Evolutionary conservation across 345 rosid genomes (phyloP), one percentile per base, ranked within the genome.

Genomic region (Gossypium anomalum): DNA sequence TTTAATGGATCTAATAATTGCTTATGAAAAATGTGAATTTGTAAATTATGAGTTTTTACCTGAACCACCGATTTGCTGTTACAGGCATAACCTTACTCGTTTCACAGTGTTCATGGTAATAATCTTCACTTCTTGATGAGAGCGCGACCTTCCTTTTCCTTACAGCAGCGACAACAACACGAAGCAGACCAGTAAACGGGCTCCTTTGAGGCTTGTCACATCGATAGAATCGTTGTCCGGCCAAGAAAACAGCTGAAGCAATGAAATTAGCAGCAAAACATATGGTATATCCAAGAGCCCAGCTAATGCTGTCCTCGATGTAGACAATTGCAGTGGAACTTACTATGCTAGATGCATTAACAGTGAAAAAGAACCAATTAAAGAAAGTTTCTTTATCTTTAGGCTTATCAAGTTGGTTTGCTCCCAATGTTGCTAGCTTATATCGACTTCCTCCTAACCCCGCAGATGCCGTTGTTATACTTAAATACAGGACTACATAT

Each of bases 371-470:
- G 49, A 55, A 82, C 82, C 82, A 78, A 56, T 73, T 82, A 72
- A 82, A 78, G 84, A 82, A 78, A 45, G 22, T 65, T 15, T 15
- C 73, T 47, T 71, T 71, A 14, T 76, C 75, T 71, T 73, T 20
- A n/a, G 77, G 58, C 2, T 60, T 80, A 9, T 76, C 68, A 6
- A 76, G 66, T 27, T 80, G 82, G 41, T 80, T 67, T 59, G 79
- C 82, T 67, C 82, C 82, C 74, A 80, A 41, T 29, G 82, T 65
- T 45, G 79, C 82, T 11, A 76, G 43, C 3, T 80, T 74, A 25
- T 69, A 81, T 20, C 78, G 60, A 0, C 73, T 77, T 23, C 78
- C 80, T 10, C 80, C 83, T 2, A 61, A 2, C n/a, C 80, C 83
- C 1, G 76, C 52, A 0, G 78, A 38, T 3, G 78, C 73, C 62